A percentile compares a stretch with the other conserved stretches of the same genome.
phyloP scores from a whole-genome alignment of 1,284 basidiomycete genomes.

The Apiotrichum gamsii region DNA sequence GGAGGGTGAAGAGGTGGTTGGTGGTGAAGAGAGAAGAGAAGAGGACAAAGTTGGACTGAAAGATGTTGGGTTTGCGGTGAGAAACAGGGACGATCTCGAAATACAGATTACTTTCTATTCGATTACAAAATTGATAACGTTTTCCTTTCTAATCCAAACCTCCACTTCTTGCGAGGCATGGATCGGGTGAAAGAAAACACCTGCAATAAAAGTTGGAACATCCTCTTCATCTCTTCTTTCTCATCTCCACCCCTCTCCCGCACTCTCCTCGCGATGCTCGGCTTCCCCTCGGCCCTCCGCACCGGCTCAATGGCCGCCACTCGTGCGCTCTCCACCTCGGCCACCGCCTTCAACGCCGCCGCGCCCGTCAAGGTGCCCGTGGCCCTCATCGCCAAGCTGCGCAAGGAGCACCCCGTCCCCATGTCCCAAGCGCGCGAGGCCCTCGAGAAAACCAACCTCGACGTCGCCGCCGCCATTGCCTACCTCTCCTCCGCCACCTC shows the following conservation, averaged over 20 bases:
- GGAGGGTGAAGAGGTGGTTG: neutral
- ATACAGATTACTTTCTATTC: too few species aligned
- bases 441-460: slow-evolving; percentile 65
- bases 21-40: neutral
- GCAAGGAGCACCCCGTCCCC: slow-evolving; percentile 68
- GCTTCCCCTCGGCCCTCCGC: slow-evolving; percentile 9
- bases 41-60: too few species aligned
- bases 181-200: too few species aligned
- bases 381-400: slow-evolving; percentile 76
- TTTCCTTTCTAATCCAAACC: too few species aligned
- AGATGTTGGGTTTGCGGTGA: too few species aligned
- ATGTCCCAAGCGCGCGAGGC: slow-evolving; percentile 86
- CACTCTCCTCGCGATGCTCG: too few species aligned
- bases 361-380: slow-evolving; percentile 49
- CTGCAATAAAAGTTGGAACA: too few species aligned
- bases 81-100: too few species aligned
- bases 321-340: slow-evolving; percentile 18
- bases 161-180: too few species aligned
- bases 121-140: too few species aligned
- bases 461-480: slow-evolving; percentile 64
- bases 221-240: too few species aligned
- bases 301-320: neutral
- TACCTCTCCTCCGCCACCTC: slow-evolving; percentile 74
- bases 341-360: slow-evolving; percentile 8
- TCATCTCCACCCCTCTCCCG: too few species aligned